phyloP scores from a whole-genome alignment of 805 yeast species.

The Metschnikowia colocasiae region DNA sequence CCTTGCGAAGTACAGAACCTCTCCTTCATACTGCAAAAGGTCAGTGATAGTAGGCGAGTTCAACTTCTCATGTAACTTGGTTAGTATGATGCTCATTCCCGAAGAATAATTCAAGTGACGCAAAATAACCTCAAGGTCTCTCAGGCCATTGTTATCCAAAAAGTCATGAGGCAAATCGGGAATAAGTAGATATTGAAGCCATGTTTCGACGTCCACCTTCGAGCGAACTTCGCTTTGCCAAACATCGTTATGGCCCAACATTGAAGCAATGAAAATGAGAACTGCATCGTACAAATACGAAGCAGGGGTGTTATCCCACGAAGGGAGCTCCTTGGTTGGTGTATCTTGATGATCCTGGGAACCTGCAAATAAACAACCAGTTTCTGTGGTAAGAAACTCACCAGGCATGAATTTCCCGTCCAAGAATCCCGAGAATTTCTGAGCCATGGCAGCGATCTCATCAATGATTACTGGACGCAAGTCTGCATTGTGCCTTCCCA shows the following conservation, averaged over 20 bases:
- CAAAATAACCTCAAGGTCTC: not conserved
- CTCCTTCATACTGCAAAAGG: constrained; percentile 27
- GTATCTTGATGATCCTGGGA: constrained; percentile 8
- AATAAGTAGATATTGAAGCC: constrained; percentile 2
- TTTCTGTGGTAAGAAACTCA: constrained; percentile 40
- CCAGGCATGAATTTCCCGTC: constrained; percentile 34
- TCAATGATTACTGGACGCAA: constrained; percentile 56
- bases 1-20: constrained; percentile 34
- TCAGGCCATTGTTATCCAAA: constrained; percentile 3
- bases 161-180: constrained; percentile 4
- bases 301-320: not conserved
- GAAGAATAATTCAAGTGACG: not conserved
- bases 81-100: not conserved
- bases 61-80: constrained; percentile 16
- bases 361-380: constrained; percentile 39
- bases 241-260: not conserved
- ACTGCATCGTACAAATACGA: not conserved
- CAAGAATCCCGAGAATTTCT: constrained; percentile 39
- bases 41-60: constrained; percentile 24
- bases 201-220: not conserved
- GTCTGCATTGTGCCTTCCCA: constrained; percentile 78
- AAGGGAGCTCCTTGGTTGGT: not conserved
- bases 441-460: constrained; percentile 45
- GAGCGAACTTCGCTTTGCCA: not conserved
- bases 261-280: not conserved